Base-by-base conservation (phyloP, 192 early-diverging fungal species). In the Umbelopsis sp. region DNA sequence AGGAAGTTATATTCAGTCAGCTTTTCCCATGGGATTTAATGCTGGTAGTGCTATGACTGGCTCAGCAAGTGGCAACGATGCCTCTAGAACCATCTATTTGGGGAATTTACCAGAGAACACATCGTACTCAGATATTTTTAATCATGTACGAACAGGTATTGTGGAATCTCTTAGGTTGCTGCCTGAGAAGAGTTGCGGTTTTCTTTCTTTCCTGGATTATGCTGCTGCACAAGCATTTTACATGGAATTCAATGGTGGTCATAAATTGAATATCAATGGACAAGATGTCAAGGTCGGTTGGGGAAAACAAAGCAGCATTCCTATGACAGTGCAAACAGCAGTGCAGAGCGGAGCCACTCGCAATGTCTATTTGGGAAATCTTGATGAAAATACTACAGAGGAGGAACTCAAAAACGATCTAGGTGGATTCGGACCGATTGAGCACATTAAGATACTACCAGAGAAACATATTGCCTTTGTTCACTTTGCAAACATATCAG, bases 401-500 rank as follows among this genome's bases (percentile, higher is more conserved):
- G 82, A 90, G 10, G 55, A 25, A 4, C 69, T 89, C 21, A 64
- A 71, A 0, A 75, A 81, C 6, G 92, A 93, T 70, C 78, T 92
- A 49, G 72, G 67, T 3, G 68, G 73, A n/a, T 96, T 85, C 79
- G 92, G 94, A 8, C 71, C 78, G 0, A 86, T 94, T 64, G 93
- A 95, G 37, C 80, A 85, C 2, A 78, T 95, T 70, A 87, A 89
- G 72, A 78, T 94, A 11, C 49, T 93, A 2, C 77, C 73, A 0
- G 92, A 94, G 16, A 93, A 93, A 72, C 79, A 83, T 23, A 92
- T 93, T 68, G 94, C 88, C 2, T 96, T 96, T 82, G 88, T 93
- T 16, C 93, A 96, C 71, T 91, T 95, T 76, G 78, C 84, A 35
- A 82, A 74, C 49, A 84, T 96, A 58, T 69, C 74, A 22, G 78